phyloP scores from a whole-genome alignment of 345 rosid genomes.

The Carallia pectinifolia region DNA sequence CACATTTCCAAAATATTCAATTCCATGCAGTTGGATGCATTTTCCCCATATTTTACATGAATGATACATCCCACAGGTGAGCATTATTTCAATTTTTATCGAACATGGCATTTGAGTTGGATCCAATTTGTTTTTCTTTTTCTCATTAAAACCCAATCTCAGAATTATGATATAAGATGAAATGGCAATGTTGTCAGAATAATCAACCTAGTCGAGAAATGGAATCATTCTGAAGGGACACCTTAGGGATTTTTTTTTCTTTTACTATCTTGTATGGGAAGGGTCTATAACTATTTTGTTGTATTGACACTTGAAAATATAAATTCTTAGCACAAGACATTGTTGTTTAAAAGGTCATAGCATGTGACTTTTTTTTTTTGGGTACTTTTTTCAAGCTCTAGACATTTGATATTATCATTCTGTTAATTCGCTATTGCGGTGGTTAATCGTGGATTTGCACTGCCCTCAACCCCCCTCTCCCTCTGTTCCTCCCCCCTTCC shows the following conservation, averaged over 20 bases:
- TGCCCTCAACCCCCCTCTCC: too few species aligned
- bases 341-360: too few species aligned
- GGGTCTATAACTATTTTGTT: too few species aligned
- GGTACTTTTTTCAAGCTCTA: too few species aligned
- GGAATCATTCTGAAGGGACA: constrained; percentile 68
- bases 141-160: background rate
- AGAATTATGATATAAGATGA: constrained; percentile 3
- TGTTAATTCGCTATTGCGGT: too few species aligned
- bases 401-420: too few species aligned
- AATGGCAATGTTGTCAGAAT: constrained; percentile 48
- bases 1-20: constrained; percentile 42
- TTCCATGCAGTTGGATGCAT: constrained; percentile 94
- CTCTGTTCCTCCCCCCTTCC: too few species aligned
- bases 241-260: constrained; percentile 62
- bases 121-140: background rate
- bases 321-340: too few species aligned
- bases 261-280: background rate
- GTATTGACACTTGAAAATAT: too few species aligned
- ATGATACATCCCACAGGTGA: constrained; percentile 94
- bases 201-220: constrained; percentile 75
- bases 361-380: too few species aligned
- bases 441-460: too few species aligned
- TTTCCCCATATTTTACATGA: constrained; percentile 96
- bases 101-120: constrained; percentile 5
- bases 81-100: constrained; percentile 8